These are phyloP conservation scores for Gastrolobium bilobum DNA, from an alignment of 306 rosid species.

Conservation along the genomic window DNA sequence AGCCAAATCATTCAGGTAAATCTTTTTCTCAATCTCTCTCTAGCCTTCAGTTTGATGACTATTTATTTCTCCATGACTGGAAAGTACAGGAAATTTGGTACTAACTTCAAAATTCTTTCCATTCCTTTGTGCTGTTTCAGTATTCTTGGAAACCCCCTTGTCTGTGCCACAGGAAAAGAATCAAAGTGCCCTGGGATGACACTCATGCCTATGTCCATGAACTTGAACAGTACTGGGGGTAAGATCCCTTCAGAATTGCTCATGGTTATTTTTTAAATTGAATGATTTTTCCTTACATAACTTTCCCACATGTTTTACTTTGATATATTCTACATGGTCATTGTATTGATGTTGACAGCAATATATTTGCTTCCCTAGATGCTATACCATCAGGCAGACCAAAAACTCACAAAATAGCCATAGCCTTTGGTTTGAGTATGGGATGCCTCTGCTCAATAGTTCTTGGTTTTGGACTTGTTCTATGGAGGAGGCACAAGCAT, in stretches of 20 bases:
- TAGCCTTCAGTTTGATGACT: slow-evolving; percentile 19
- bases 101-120: background rate
- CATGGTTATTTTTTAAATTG: background rate
- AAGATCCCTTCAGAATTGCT: slow-evolving; percentile 24
- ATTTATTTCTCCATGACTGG: background rate
- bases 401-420: slow-evolving; percentile 73
- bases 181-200: slow-evolving; percentile 75
- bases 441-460: slow-evolving; percentile 77
- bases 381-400: slow-evolving; percentile 60
- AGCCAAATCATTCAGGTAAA: slow-evolving; percentile 91
- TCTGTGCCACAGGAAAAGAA: slow-evolving; percentile 73
- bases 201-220: slow-evolving; percentile 91
- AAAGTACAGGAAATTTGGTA: slow-evolving; percentile 6
- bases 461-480: slow-evolving; percentile 69
- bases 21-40: slow-evolving; percentile 39
- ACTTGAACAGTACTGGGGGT: slow-evolving; percentile 76
- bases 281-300: background rate
- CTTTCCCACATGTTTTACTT: background rate
- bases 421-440: slow-evolving; percentile 78
- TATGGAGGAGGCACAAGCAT: slow-evolving; percentile 62
- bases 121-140: slow-evolving; percentile 55
- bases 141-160: slow-evolving; percentile 85
- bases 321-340: slow-evolving; percentile 10
- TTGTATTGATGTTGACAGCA: slow-evolving; percentile 41
- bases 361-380: slow-evolving; percentile 60